phyloP scores from a whole-genome alignment of 768 basidiomycete species.

The Chalciporus chontae region DNA sequence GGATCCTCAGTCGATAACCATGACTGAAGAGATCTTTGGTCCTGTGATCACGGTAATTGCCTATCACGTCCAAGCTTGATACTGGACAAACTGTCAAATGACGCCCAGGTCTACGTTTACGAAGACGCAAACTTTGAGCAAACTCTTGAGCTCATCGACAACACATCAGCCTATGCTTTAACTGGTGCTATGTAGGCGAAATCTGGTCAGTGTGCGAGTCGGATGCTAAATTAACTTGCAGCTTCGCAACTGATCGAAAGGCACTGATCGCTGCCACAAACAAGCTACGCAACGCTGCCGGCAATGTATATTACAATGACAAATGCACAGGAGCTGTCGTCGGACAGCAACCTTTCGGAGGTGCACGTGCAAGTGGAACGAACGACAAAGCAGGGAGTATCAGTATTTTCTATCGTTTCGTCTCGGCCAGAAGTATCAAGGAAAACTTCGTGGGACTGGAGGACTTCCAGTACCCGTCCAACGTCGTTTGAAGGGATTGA shows the following conservation, averaged over 20 bases:
- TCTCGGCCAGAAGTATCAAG: conserved; percentile 91
- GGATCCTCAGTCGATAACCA: conserved; percentile 84
- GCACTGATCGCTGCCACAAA: conserved; percentile 79
- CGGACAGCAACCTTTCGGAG: conserved; percentile 98
- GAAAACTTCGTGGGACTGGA: conserved; percentile 89
- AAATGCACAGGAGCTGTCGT: conserved; percentile 98
- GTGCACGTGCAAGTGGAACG: conserved; percentile 87
- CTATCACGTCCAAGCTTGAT: conserved; percentile 10
- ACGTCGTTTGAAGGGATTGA: conserved; percentile 52
- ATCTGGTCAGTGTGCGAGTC: not conserved
- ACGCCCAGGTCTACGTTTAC: conserved; percentile 73
- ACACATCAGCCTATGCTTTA: conserved; percentile 82
- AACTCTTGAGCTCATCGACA: conserved; percentile 83
- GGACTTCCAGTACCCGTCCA: conserved; percentile 83
- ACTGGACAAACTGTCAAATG: not conserved
- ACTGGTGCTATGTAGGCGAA: conserved; percentile 87
- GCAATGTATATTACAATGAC: conserved; percentile 98
- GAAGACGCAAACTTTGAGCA: conserved; percentile 84
- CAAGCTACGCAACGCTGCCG: conserved; percentile 84
- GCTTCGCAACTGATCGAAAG: conserved; percentile 80
- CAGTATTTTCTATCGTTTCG: conserved; percentile 72
- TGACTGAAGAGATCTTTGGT: conserved; percentile 96
- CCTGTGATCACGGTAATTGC: conserved; percentile 79
- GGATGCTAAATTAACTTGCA: conserved; percentile 29
- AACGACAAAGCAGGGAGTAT: conserved; percentile 97